Evolutionary conservation across 2,329 filamentous ascomycete species (phyloP).

Genomic region (Xylariaceae sp.): DNA sequence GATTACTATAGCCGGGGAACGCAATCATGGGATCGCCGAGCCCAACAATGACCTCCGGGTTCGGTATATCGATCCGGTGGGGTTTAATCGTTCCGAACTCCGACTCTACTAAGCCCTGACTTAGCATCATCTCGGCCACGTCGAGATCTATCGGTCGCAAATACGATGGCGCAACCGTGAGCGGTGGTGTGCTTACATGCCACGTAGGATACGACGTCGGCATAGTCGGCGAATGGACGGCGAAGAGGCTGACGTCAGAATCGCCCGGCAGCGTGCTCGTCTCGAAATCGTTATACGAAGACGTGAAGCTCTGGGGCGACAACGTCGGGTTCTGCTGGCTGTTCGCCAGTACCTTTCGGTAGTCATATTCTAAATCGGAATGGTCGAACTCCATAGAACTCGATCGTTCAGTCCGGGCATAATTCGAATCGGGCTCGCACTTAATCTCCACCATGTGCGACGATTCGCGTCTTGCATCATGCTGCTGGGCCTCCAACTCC

Average conservation of each 20-base stretch:
- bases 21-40: conserved; percentile 53
- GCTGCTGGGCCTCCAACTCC: conserved; percentile 47
- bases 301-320: conserved; percentile 48
- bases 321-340: conserved; percentile 40
- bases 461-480: conserved; percentile 33
- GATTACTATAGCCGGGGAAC: conserved; percentile 48
- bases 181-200: conserved; percentile 32
- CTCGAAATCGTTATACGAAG: conserved; percentile 40
- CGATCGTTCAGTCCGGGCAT: conserved; percentile 41
- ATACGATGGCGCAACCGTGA: conserved; percentile 38
- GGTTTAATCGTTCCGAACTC: conserved; percentile 52
- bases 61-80: conserved; percentile 46
- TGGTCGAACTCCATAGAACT: conserved; percentile 52
- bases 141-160: conserved; percentile 38
- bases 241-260: conserved; percentile 26
- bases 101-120: conserved; percentile 46
- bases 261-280: conserved; percentile 27
- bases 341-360: conserved; percentile 45
- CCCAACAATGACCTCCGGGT: conserved; percentile 52
- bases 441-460: conserved; percentile 29
- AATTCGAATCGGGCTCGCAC: conserved; percentile 34
- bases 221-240: conserved; percentile 28
- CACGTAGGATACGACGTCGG: conserved; percentile 32
- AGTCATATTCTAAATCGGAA: conserved; percentile 51
- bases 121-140: conserved; percentile 43